A percentile compares a stretch with the other conserved stretches of the same genome.
Conservation (phyloP, 139 green algal species). For the Deuterostichococcus epilithicus region DNA sequence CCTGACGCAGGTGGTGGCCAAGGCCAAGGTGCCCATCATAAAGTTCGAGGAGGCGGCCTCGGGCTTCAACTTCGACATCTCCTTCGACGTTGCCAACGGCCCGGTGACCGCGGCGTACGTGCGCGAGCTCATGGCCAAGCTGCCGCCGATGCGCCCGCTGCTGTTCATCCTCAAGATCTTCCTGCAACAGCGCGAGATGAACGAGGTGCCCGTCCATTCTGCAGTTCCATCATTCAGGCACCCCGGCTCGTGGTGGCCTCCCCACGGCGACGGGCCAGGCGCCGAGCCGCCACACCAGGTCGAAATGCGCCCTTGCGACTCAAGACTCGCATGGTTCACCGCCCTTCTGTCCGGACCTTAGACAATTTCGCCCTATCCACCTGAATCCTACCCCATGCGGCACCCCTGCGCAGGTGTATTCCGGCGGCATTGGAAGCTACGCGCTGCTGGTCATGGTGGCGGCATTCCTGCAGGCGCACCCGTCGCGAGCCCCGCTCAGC, state of each 20-base stretch:
- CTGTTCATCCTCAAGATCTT: conserved; percentile 86
- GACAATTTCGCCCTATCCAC: too few species aligned
- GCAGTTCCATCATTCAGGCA: too few species aligned
- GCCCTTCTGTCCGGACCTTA: too few species aligned
- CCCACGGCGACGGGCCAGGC: too few species aligned
- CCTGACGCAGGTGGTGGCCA: conserved; percentile 76
- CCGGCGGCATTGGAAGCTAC: conserved; percentile 90
- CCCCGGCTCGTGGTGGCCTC: too few species aligned
- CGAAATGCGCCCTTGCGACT: not conserved
- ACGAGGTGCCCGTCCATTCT: conserved; percentile 65
- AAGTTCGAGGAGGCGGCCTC: conserved; percentile 83
- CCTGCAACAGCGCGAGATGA: conserved; percentile 90
- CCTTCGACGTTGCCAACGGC: conserved; percentile 86
- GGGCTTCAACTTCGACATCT: conserved; percentile 88
- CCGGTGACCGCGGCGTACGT: conserved; percentile 51
- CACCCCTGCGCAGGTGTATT: conserved; percentile 73
- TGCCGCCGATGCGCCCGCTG: conserved; percentile 80
- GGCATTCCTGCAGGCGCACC: conserved; percentile 79
- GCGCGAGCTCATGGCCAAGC: conserved; percentile 48
- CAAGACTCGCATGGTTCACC: not conserved
- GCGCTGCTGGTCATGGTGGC: conserved; percentile 89
- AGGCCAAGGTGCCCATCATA: conserved; percentile 91
- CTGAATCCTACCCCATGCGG: too few species aligned
- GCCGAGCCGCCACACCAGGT: too few species aligned
- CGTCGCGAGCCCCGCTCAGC: conserved; percentile 23